Percentiles rank a stretch among this genome's conserved stretches.
phyloP scores from a whole-genome alignment of 1,284 basidiomycete genomes.

The Sporisorium iseilematis-ciliati region DNA sequence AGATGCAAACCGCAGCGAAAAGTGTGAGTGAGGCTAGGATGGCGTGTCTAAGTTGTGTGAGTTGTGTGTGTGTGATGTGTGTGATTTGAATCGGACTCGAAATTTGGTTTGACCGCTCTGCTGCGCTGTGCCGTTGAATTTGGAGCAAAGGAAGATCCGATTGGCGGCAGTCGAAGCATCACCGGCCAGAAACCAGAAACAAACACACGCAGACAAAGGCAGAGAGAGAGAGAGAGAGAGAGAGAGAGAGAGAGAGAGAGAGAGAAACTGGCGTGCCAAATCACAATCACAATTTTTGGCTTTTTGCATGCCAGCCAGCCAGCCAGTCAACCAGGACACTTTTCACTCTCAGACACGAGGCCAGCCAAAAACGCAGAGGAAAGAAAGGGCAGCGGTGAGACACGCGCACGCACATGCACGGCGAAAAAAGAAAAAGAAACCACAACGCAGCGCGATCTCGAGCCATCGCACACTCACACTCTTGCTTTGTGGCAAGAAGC shows the following conservation, averaged over 20 bases:
- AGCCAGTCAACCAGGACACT: not conserved
- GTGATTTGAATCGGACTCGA: constrained; percentile 1
- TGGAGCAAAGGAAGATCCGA: constrained; percentile 8
- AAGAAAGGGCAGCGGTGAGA: no score
- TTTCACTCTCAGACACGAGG: no score
- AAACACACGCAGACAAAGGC: not conserved
- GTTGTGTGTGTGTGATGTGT: not conserved
- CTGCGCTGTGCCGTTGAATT: not conserved
- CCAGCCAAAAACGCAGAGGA: not conserved
- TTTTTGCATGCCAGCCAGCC: not conserved
- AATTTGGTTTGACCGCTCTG: not conserved
- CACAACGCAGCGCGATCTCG: no score
- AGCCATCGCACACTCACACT: no score
- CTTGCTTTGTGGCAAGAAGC: no score
- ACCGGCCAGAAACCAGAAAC: not conserved
- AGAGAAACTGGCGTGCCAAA: no score
- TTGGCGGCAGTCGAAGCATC: constrained; percentile 5
- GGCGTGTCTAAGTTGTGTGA: not conserved
- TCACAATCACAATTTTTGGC: no score
- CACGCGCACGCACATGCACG: no score
- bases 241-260: no score
- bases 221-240: no score
- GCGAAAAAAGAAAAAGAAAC: no score
- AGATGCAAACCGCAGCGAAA: not conserved
- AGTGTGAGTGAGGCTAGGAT: no score